phyloP scores from a whole-genome alignment of 805 yeast species.

The Starmera pachycereana region DNA sequence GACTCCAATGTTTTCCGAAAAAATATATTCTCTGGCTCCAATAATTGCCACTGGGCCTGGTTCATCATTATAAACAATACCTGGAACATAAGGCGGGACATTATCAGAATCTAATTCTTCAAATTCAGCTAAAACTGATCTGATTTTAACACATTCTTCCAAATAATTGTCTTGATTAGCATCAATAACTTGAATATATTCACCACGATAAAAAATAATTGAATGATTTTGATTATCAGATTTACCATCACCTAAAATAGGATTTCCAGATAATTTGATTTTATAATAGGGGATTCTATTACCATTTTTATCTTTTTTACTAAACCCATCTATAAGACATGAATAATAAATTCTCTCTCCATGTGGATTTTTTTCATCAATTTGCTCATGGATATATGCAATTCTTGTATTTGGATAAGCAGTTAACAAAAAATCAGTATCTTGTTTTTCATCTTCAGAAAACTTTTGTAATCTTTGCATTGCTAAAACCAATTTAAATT shows the following conservation, averaged over 20 bases:
- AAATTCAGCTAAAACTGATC: conserved; percentile 82
- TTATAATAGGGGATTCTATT: conserved; percentile 52
- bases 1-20: conserved; percentile 86
- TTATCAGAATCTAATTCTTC: conserved; percentile 59
- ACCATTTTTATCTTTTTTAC: conserved; percentile 44
- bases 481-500: conserved; percentile 71
- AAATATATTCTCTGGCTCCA: conserved; percentile 92
- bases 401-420: conserved; percentile 62
- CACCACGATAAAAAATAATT: conserved; percentile 82
- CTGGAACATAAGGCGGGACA: conserved; percentile 45
- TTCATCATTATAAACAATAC: conserved; percentile 30
- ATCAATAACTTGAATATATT: conserved; percentile 88
- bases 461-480: conserved; percentile 79
- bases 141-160: conserved; percentile 87
- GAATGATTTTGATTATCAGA: conserved; percentile 92
- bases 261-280: conserved; percentile 82
- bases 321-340: conserved; percentile 54
- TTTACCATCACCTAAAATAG: conserved; percentile 93
- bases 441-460: conserved; percentile 51
- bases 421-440: conserved; percentile 54
- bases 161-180: conserved; percentile 94
- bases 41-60: conserved; percentile 73
- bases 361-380: conserved; percentile 12
- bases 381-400: conserved; percentile 42
- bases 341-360: conserved; percentile 39